phyloP scores from a whole-genome alignment of 2,329 filamentous ascomycete genomes.

The Penicillium sp. region DNA sequence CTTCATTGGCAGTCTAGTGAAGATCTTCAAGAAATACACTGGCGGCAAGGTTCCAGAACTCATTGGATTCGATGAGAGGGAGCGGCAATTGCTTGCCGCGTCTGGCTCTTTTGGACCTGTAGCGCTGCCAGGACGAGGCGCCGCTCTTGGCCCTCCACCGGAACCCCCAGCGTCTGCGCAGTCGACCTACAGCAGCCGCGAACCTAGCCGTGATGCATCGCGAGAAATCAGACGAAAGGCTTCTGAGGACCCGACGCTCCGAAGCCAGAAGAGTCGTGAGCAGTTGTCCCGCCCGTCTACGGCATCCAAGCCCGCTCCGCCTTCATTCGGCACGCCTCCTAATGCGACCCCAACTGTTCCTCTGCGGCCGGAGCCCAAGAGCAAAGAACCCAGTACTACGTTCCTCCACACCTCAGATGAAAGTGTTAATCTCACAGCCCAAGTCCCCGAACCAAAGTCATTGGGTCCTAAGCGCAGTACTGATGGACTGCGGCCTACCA shows the following conservation, averaged over 20 bases:
- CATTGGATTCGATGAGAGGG: slow-evolving; percentile 75
- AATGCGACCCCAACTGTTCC: slow-evolving; percentile 24
- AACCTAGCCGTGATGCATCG: slow-evolving; percentile 39
- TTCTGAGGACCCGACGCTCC: slow-evolving; percentile 38
- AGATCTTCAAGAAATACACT: slow-evolving; percentile 96
- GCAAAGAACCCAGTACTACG: slow-evolving; percentile 19
- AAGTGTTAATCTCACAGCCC: slow-evolving; percentile 15
- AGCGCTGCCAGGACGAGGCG: slow-evolving; percentile 18
- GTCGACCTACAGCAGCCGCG: slow-evolving; percentile 31
- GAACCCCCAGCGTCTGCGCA: slow-evolving; percentile 27
- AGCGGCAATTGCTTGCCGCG: slow-evolving; percentile 73
- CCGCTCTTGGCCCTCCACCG: slow-evolving; percentile 22
- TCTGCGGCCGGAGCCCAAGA: slow-evolving; percentile 25
- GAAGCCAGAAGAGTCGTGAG: slow-evolving; percentile 41
- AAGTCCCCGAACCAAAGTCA: slow-evolving; percentile 1
- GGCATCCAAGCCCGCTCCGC: slow-evolving; percentile 34
- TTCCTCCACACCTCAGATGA: slow-evolving; percentile 20
- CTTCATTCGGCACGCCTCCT: slow-evolving; percentile 30
- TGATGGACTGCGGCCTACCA: slow-evolving; percentile 32
- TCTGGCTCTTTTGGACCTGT: slow-evolving; percentile 22
- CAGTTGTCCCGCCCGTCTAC: slow-evolving; percentile 40
- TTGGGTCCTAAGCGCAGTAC: slow-evolving; percentile 23
- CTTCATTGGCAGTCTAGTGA: slow-evolving; percentile 93
- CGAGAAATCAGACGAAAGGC: slow-evolving; percentile 31
- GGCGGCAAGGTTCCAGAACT: slow-evolving; percentile 77